Conservation (phyloP, 495 filamentous ascomycete genomes). For the Chaetomium fimeti region DNA sequence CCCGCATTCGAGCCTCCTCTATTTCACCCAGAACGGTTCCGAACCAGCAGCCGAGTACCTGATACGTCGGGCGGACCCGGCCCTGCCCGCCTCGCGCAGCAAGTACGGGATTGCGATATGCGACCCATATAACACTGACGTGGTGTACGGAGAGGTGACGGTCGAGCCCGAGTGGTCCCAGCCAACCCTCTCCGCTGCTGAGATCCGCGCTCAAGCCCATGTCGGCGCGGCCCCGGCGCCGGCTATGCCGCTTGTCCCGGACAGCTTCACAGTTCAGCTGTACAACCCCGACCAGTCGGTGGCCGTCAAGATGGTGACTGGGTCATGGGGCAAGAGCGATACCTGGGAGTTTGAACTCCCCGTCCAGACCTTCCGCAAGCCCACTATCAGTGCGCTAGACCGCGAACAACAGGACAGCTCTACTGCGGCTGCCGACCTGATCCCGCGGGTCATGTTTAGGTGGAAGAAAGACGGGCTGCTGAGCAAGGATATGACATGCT, state of each 20-base stretch:
- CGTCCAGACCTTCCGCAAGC: constrained; percentile 75
- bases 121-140: constrained; percentile 74
- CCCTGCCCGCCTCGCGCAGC: constrained; percentile 66
- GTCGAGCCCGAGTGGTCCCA: constrained; percentile 81
- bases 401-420: constrained; percentile 67
- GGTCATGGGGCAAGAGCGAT: constrained; percentile 73
- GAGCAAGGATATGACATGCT: constrained; percentile 74
- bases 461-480: constrained; percentile 92
- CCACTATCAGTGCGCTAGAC: constrained; percentile 73
- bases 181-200: constrained; percentile 73
- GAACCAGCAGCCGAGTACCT: constrained; percentile 77
- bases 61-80: constrained; percentile 70
- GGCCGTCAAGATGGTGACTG: constrained; percentile 63
- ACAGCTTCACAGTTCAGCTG: constrained; percentile 76
- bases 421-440: constrained; percentile 61
- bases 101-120: constrained; percentile 82
- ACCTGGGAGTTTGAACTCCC: constrained; percentile 94
- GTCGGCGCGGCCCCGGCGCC: constrained; percentile 62
- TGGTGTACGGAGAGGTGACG: constrained; percentile 86
- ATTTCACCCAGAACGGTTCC: constrained; percentile 74
- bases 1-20: constrained; percentile 57
- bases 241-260: constrained; percentile 74
- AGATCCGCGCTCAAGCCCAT: constrained; percentile 65
- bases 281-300: constrained; percentile 93
- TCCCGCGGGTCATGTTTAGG: constrained; percentile 78